Conservation (phyloP, 345 rosid species). For the Pistacia atlantica region DNA sequence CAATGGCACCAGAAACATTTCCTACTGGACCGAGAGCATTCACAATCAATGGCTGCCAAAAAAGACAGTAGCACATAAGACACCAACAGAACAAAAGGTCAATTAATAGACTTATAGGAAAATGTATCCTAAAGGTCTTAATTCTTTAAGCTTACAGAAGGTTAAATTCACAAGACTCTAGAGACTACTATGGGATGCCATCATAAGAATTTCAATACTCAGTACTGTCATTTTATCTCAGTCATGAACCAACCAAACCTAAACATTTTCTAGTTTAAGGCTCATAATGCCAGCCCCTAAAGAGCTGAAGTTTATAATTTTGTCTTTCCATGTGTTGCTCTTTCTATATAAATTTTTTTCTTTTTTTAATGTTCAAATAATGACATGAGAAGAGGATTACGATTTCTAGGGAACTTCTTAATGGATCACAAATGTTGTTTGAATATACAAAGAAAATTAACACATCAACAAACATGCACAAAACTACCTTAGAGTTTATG, state of each 20-base stretch:
- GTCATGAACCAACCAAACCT: too few relatives aligned
- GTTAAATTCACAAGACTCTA: background rate
- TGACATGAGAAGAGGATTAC: too few relatives aligned
- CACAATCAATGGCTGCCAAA: conserved; percentile 44
- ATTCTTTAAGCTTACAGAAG: background rate
- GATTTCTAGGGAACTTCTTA: background rate
- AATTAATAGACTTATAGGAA: background rate
- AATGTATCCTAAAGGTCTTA: background rate
- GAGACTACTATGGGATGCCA: background rate
- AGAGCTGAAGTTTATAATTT: background rate
- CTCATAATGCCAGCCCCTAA: too few relatives aligned
- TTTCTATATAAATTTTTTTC: background rate
- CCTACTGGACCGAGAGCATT: conserved; percentile 44
- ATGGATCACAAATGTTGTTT: background rate
- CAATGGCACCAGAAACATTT: conserved; percentile 39
- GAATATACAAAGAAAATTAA: background rate
- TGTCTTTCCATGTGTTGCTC: background rate
- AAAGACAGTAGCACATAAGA: too few relatives aligned
- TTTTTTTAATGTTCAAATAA: background rate
- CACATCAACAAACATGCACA: background rate
- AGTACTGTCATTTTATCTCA: too few relatives aligned
- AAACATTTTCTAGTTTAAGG: too few relatives aligned
- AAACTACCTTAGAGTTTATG: conserved; percentile 43
- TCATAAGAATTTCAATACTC: background rate
- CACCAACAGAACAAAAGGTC: too few relatives aligned